These are phyloP conservation scores for Chaetomium olivaceum DNA, from an alignment of 2,329 filamentous ascomycete species.

Conservation along the genomic window DNA sequence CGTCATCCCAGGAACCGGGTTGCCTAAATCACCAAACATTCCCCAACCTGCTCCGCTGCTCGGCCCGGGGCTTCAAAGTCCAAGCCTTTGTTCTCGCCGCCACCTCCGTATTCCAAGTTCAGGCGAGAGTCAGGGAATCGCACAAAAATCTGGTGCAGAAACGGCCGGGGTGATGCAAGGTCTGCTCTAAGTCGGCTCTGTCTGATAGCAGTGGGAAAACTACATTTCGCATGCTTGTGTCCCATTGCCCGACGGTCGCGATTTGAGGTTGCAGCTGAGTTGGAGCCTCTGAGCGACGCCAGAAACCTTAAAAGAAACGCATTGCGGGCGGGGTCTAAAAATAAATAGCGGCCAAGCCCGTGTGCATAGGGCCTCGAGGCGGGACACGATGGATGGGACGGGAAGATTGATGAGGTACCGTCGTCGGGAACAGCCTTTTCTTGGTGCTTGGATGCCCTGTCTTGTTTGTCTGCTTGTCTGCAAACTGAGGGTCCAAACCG, in stretches of 20 bases:
- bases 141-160: background rate
- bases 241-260: background rate
- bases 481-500: background rate
- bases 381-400: background rate
- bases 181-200: background rate
- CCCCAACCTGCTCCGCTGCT: background rate
- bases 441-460: background rate
- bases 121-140: background rate
- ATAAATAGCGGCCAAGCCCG: background rate
- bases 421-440: background rate
- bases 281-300: background rate
- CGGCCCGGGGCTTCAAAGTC: too few species aligned
- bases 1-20: background rate
- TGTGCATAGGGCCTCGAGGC: background rate
- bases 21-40: background rate
- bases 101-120: background rate
- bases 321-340: background rate
- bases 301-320: background rate
- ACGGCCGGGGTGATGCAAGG: background rate
- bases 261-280: background rate
- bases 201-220: too few species aligned
- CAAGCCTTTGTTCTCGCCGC: background rate
- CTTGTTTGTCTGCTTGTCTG: too few species aligned
- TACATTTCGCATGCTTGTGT: background rate
- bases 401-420: background rate